Evolutionary conservation across 1,284 basidiomycete species (phyloP), one percentile per base, ranked within the genome.

Genomic region (Apiotrichum sp.): DNA sequence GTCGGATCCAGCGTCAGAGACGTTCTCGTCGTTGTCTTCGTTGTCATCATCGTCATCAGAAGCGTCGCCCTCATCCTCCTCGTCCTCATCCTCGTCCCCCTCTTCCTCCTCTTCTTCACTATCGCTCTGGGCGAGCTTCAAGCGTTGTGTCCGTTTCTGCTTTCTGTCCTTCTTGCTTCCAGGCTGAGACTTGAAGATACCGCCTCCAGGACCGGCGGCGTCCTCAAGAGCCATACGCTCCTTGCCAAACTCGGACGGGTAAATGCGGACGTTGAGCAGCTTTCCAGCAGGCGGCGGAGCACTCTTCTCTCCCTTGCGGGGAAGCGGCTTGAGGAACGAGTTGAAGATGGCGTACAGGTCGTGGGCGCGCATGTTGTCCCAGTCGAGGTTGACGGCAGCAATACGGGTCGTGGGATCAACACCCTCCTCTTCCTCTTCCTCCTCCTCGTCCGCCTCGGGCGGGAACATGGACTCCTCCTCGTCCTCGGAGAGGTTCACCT

Each of bases 341-440:
- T 89, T 85, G 75, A 92, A 93, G 43, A 98, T 89, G 74, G 90
- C 92, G 83, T 84, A 97, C 31, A 99, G 79, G 74, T 98, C 93
- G 38, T 80, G 80, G 1, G 95, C 91, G 49, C 88, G 87, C 54
- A 98, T 84, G 76, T 98, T 84, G 75, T 98, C 96, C 96, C 96
- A 99, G 77, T 99, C 96, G 58, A 98, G 83, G 72, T 98, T 98
- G 64, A 99, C 95, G 33, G 88, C 84, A 0, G 95, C 96, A 6
- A 98, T 77, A 11, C 95, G 82, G 47, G 79, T 81, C 1, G 89
- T 90, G 1, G 77, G 73, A 13, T 71, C 66, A 14, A 70, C 71
- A 0, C 64, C 62, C 34, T 68, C 67, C 10, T 59, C 67, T 35
- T 73, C 66, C 4, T 71, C 70, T n/a, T 80, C 69, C 36, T 75